These are phyloP conservation scores for Dothidotthia symphoricarpi DNA, from an alignment of 2,329 filamentous ascomycete genomes.

Conservation along the genomic window DNA sequence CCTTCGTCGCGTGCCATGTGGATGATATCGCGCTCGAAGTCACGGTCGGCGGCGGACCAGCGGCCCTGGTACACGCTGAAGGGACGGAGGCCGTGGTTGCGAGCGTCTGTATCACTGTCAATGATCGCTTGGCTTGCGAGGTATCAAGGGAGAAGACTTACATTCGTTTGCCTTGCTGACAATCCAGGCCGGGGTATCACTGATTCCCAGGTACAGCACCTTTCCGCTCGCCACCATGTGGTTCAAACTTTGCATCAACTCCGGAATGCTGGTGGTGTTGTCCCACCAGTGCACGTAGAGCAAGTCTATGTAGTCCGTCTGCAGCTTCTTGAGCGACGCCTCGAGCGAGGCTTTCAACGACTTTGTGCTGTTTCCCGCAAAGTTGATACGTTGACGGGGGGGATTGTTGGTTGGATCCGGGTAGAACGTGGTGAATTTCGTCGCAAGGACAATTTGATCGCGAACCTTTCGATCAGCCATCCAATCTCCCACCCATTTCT, in stretches of 20 bases:
- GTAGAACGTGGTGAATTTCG: conserved; percentile 50
- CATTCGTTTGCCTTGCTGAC: conserved; percentile 50
- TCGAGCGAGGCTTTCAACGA: conserved; percentile 41
- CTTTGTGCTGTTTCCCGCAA: conserved; percentile 44
- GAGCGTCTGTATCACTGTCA: conserved; percentile 50
- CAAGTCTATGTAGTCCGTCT: conserved; percentile 44
- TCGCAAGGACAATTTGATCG: conserved; percentile 55
- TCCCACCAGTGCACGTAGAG: conserved; percentile 47
- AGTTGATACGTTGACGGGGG: conserved; percentile 42
- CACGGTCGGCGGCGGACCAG: conserved; percentile 61
- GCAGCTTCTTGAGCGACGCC: conserved; percentile 43
- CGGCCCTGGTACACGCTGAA: conserved; percentile 62
- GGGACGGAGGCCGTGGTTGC: conserved; percentile 40
- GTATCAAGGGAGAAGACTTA: conserved; percentile 16
- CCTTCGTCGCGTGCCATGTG: conserved; percentile 64
- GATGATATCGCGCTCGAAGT: conserved; percentile 69
- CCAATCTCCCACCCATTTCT: conserved; percentile 54
- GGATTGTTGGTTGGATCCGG: conserved; percentile 24
- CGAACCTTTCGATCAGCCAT: conserved; percentile 46
- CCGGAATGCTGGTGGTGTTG: conserved; percentile 38
- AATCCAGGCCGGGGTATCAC: conserved; percentile 44
- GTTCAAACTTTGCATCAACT: conserved; percentile 43
- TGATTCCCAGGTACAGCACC: conserved; percentile 42
- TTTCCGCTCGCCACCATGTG: conserved; percentile 37
- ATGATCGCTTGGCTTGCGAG: neutral